Evolutionary conservation across 371 early-diverging fungal genomes (phyloP), one percentile per base, ranked within the genome.

Genomic region (Umbelopsis sp.): DNA sequence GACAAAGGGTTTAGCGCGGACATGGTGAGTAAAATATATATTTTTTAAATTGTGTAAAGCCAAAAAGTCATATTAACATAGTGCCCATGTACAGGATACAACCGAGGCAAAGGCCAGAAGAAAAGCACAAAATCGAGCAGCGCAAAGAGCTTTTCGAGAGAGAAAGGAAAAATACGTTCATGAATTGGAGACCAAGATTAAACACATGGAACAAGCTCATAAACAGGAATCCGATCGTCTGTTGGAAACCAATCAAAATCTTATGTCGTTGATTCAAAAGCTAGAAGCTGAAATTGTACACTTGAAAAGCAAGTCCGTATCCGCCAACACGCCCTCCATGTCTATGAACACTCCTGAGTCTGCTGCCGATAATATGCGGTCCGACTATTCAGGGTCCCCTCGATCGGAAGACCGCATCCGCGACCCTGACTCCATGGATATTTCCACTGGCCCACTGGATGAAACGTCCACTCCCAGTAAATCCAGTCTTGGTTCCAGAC

Each of bases 91-190:
- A 35, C 8, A 57, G 57, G 18, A 10, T 57, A 25, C 57, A 16
- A 18, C 35, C 1, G 57, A 57, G 18, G 57, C 74, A 22, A 74
- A 70, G 25, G 66, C 69, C 4, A 81, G 82, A 37, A 85, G 90
- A 38, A 86, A 88, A 37, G 90, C 89, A 2, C 91, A 91, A 67
- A 91, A 91, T 67, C 77, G 91, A 16, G 90, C 89, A 16, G 91
- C 91, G 3, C 91, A 91, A 71, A 82, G 91, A 8, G 90, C 90
- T 3, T 91, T 91, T 77, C 84, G 91, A 45, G 87, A 91, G 67
- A 83, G 91, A 45, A 89, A 88, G 72, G 87, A 89, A 57, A 81
- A 82, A 63, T 86, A 90, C 69, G 84, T 89, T 24, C 78, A 82
- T 72, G 78, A 82, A 29, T 77, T 91, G 29, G 88, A 89, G 69